Evolutionary conservation across 2,329 filamentous ascomycete species (phyloP), one percentile per base, ranked within the genome.

Genomic region (Pseudocercospora fijiensis): DNA sequence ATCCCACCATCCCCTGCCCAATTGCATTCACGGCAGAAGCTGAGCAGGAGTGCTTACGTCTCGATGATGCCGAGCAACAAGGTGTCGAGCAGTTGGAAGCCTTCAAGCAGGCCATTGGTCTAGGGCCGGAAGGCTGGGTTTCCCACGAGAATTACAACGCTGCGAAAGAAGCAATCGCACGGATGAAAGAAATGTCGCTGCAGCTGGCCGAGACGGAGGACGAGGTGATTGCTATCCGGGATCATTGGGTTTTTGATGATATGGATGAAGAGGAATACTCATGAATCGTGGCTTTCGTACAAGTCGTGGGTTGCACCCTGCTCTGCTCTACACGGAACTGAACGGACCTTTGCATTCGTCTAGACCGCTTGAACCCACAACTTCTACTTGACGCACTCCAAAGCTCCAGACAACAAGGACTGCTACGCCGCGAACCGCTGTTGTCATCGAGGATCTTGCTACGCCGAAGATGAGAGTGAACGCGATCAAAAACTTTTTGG

Each of bases 201-300:
- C 61, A 67, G 30, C 55, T 60, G 45, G 69, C 68, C 11, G 69
- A 68, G 20, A 57, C 68, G n/a, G 66, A 67, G 18, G 16, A 27
- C n/a, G 68, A 70, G 3, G 60, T 7, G 13, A 51, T 28, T 4
- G 63, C 61, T n/a, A 58, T 70, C 20, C 18, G 45, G 18, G 67
- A 71, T 33, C 65, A 71, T 53, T 71, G 68, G 68, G 56, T 69
- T 9, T 69, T 57, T 53, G 72, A 74, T 63, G 73, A 76, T 60
- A 72, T 74, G 60, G 71, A 75, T 66, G 74, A 77, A 57, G 64
- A 67, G 16, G 62, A 65, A 52, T 70, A 67, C 65, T 75, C 85
- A 13, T 67, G 55, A 65, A 9, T 9, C 1, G 13, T 10, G 28
- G 8, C 7, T 30, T 4, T 2, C n/a, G n/a, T n/a, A n/a, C n/a